Evolutionary conservation across 1,284 basidiomycete species (phyloP), one percentile per base, ranked within the genome.

Genomic region (Butyriboletus appendiculatus): DNA sequence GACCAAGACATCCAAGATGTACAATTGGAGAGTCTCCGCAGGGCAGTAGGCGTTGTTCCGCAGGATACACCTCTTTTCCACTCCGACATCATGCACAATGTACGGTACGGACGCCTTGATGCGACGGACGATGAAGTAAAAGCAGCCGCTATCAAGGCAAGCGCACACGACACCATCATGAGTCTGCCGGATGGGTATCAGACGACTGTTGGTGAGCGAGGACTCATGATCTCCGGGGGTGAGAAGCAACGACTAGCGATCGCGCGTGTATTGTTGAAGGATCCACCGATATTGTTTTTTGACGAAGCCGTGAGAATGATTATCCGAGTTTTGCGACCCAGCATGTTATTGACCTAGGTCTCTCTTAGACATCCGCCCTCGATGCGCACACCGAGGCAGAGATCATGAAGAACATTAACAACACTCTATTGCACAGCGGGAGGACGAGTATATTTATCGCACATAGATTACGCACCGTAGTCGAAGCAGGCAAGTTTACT

Each of bases 21-120:
- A 3, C 82, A 89, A 60, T 73, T 97, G 43, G 80, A 84, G 37
- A 90, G 85, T 40, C 76, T 98, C 0, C 81, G 96, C 18, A 75
- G 75, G 45, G 76, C 81, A 1, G 89, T 99, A 43, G 97, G 96
- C 2, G 93, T 98, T 11, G 97, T 99, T 1, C 97, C 96, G 0
- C 96, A 99, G 72, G 97, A 99, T 66, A 99, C 96, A 18, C 95
- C 96, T 1, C 78, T 99, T 6, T 98, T 99, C 81, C 96, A 99
- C 72, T 89, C 90, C 16, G 88, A 98, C 68, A 90, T 99, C 49
- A 78, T 96, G 78, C 92, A 98, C 70, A 99, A 99, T 68, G 86
- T 99, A 48, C 81, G 94, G 8, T 99, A 99, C 68, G 96, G 96
- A 0, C 79, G 90, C n/a, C 74, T 98, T 28, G 84, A 87, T 53